Conservation (phyloP, 139 green algal species). For the Chlorella sp. region DNA sequence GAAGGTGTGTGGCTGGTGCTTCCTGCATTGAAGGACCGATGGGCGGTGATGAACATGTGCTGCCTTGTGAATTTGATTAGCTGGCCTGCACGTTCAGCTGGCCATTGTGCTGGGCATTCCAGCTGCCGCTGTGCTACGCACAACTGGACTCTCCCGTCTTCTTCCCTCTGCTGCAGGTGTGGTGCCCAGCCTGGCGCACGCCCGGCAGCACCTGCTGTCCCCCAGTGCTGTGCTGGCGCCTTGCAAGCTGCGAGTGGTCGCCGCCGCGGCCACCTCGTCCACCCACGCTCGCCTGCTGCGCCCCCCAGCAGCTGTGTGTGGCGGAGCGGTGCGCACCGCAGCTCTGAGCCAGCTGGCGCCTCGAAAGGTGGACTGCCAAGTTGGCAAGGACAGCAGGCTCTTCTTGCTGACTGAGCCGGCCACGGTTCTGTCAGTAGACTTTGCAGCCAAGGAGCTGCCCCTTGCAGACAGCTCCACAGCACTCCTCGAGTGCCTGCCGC, state of each 20-base stretch:
- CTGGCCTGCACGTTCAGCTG: too few relatives aligned
- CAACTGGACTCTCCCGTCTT: neutral
- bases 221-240: neutral
- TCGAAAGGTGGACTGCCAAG: constrained; percentile 9
- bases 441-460: neutral
- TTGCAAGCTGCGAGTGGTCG: neutral
- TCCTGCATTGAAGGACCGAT: too few relatives aligned
- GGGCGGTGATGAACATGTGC: too few relatives aligned
- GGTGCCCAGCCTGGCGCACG: neutral
- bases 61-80: too few relatives aligned
- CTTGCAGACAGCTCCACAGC: neutral
- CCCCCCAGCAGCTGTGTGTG: neutral
- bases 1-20: neutral
- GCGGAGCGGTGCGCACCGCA: neutral
- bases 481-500: neutral
- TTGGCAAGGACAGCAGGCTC: neutral
- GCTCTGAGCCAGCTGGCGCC: constrained; percentile 7
- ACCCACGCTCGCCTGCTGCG: neutral
- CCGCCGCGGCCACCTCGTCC: neutral
- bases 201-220: constrained; percentile 3
- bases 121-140: too few relatives aligned
- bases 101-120: too few relatives aligned
- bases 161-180: neutral
- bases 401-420: neutral
- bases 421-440: neutral